Conservation (phyloP, 2,329 filamentous ascomycete species). For the Ophiostoma pallidulum region DNA sequence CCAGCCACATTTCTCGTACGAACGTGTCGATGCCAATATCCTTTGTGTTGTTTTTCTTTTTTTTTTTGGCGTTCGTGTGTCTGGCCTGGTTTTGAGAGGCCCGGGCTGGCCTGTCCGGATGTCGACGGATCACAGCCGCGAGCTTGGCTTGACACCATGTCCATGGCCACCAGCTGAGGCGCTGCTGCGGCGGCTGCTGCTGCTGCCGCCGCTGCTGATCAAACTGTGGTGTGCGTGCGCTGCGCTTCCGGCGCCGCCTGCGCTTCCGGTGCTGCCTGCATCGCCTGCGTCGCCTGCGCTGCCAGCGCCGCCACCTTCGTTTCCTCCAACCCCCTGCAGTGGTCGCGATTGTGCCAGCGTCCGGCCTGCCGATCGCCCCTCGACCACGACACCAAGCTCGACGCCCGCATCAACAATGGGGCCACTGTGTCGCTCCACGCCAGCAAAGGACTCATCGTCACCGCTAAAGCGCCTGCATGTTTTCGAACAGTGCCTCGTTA, state of each 20-base stretch:
- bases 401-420: constrained; percentile 16
- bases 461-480: constrained; percentile 18
- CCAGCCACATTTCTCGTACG: too few species aligned
- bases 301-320: not conserved
- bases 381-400: constrained; percentile 16
- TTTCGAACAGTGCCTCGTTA: not conserved
- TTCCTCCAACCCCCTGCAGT: constrained; percentile 5
- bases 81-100: too few species aligned
- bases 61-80: too few species aligned
- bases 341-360: constrained; percentile 1
- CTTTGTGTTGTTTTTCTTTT: too few species aligned
- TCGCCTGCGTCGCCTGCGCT: too few species aligned
- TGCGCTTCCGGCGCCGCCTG: not conserved
- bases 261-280: not conserved
- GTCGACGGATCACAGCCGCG: not conserved
- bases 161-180: not conserved
- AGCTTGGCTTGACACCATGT: not conserved
- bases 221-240: not conserved
- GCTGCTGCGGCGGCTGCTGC: too few species aligned
- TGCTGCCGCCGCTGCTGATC: too few species aligned
- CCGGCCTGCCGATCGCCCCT: constrained; percentile 11
- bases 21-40: too few species aligned
- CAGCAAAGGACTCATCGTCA: constrained; percentile 18
- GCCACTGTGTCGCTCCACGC: not conserved
- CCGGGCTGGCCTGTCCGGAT: too few species aligned